These are phyloP conservation scores for Diplocarpon mali DNA, from an alignment of 2,329 filamentous ascomycete genomes.

Conservation along the genomic window DNA sequence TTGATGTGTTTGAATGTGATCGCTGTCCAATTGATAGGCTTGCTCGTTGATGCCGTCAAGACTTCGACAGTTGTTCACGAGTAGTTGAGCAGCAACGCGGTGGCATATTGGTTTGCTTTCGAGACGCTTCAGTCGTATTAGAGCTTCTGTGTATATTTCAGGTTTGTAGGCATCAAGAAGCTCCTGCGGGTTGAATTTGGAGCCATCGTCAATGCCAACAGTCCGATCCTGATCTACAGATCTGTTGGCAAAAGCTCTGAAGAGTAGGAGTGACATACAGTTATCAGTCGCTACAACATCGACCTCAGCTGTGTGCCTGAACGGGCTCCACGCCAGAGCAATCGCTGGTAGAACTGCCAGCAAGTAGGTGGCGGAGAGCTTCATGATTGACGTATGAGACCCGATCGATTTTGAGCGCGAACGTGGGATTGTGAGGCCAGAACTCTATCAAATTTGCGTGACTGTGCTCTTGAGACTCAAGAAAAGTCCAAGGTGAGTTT, in stretches of 20 bases:
- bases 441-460: too few relatives aligned
- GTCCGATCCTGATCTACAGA: background rate
- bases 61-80: constrained; percentile 26
- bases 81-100: constrained; percentile 25
- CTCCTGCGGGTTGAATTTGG: constrained; percentile 12
- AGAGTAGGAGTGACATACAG: background rate
- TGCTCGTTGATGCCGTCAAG: constrained; percentile 23
- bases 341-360: background rate
- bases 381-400: constrained; percentile 2
- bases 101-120: constrained; percentile 27
- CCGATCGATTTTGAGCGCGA: background rate
- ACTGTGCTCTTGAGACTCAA: background rate
- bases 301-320: background rate
- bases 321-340: constrained; percentile 8
- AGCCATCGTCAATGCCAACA: background rate
- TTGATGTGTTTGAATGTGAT: constrained; percentile 33
- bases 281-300: background rate
- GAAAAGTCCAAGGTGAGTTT: too few relatives aligned
- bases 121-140: constrained; percentile 24
- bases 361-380: constrained; percentile 1
- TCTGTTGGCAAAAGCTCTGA: too few relatives aligned
- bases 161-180: constrained; percentile 18
- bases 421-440: background rate
- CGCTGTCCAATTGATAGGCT: constrained; percentile 22
- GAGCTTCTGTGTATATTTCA: constrained; percentile 25